Base-by-base conservation (phyloP, 257 asterid species). In the Fraxinus cuspidata region DNA sequence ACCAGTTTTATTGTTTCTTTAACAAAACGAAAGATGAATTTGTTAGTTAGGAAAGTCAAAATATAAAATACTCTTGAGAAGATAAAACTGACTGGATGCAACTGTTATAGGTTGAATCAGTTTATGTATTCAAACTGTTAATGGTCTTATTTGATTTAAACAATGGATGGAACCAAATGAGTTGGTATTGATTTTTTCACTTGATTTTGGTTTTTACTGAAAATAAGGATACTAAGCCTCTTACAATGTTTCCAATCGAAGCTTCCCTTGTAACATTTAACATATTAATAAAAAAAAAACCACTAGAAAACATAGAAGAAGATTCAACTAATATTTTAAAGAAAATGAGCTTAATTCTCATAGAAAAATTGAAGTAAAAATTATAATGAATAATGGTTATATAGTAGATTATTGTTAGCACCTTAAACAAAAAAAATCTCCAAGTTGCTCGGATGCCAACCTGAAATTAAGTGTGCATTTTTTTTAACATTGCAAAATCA, bases 151-250 rank as follows among this genome's bases (percentile, higher is more conserved):
- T 79, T 78, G 77, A 21, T 56, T 81, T 21, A 16, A 37, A 44
- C 15, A 72, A 69, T 79, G 65, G 83, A 81, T 72, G 80, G 74
- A 37, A 84, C 81, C 82, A 84, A 81, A 79, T 79, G 29, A 74
- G 58, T 77, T 58, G 82, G 80, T 49, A 79, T 81, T 81, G 81
- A 81, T 81, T 76, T 34, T 81, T 84, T 72, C 78, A 38, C 53
- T 66, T 1, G n/a, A n/a, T 63, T 63, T 19, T 63, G 69, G 49
- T 66, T 23, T 78, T 70, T 47, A 38, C 13, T 29, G 6, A 72
- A 73, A n/a, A 35, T 56, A 75, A 27, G 34, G 70, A 35, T 9
- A 60, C 15, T 18, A 21, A 58, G 23, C 29, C 58, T 71, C 15
- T 23, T 60, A 23, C 67, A 40, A 71, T 35, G n/a, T 35, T 28